A percentile compares a stretch with the other conserved stretches of the same genome.
Evolutionary conservation across 1,139 yeast species (phyloP).

Genomic region (Scheffersomyces illinoinensis): DNA sequence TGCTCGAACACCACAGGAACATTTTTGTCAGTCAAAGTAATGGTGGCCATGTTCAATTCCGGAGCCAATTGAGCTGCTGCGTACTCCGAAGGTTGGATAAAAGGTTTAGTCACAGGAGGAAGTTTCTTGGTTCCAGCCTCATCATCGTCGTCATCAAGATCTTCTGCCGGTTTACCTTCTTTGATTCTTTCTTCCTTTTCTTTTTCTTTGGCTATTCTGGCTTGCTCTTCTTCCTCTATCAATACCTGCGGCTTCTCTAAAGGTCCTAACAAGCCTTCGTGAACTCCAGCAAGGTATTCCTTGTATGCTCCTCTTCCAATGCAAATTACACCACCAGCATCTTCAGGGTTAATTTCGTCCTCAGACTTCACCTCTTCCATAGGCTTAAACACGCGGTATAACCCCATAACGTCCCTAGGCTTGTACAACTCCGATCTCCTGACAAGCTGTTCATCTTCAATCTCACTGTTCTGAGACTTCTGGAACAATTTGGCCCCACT

Average conservation of each 20-base stretch:
- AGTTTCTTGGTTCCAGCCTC: conserved; percentile 29
- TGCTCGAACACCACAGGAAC: conserved; percentile 69
- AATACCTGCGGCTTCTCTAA: conserved; percentile 59
- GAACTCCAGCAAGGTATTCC: conserved; percentile 86
- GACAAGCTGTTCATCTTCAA: conserved; percentile 18
- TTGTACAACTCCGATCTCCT: conserved; percentile 46
- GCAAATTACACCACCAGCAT: conserved; percentile 85
- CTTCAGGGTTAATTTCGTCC: conserved; percentile 45
- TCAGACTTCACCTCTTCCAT: conserved; percentile 39
- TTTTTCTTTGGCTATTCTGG: conserved; percentile 17
- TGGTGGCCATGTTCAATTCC: conserved; percentile 44
- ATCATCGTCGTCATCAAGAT: conserved; percentile 14
- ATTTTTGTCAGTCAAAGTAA: conserved; percentile 32
- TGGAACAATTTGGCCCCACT: conserved; percentile 7
- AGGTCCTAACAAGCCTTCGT: conserved; percentile 95
- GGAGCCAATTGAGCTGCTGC: conserved; percentile 56
- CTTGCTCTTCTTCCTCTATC: conserved; percentile 30
- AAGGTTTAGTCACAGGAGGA: conserved; percentile 62
- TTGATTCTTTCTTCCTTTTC: conserved; percentile 14
- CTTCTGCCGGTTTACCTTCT: conserved; percentile 13
- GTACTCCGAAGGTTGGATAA: conserved; percentile 59
- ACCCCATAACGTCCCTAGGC: conserved; percentile 60
- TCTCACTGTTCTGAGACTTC: neutral
- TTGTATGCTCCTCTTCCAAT: conserved; percentile 95
- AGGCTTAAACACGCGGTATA: conserved; percentile 43